Base-by-base conservation (phyloP, 1,139 yeast genomes). In the Pneumocystis oryctolagi region DNA sequence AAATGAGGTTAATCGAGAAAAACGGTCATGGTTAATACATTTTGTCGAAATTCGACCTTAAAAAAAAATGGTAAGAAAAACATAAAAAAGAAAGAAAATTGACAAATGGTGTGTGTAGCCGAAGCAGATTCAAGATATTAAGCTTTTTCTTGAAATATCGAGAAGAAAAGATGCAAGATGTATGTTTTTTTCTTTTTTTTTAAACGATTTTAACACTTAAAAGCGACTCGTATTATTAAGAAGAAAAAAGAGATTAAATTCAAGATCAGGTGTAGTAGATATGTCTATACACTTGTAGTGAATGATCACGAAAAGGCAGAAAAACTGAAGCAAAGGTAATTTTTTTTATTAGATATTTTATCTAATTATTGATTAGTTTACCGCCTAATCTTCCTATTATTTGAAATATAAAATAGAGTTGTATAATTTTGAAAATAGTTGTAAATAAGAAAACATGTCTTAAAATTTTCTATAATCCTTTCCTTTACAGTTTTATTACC, bases 271-370 rank as follows among this genome's bases (percentile, higher is more conserved):
- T 96, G 97, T 79, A 76, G 96, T 71, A 88, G 83, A 79, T 80
- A 87, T 84, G 85, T 89, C 76, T 92, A 92, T 89, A 92, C 98
- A 75, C 84, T 92, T 79, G 87, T 87, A 73, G 92, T 92, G 75
- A 84, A 87, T 82, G 98, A 94, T 79, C 88, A 90, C 76, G 87
- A 89, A 78, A 90, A 89, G 85, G 98, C 97, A 75, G 87, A 88
- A 85, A 94, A 92, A 84, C 84, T 92, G 81, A 87, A 88, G 77
- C 97, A 92, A 84, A 47, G 55, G 55, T 25, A 12, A 25, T 20
- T 47, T 20, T 25, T 47, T 47, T 42, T 20, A 20, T 2, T n/a
- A 47, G 3, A 25, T 9, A 9, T 3, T 9, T 1, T 47, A 25
- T 47, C 31, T 47, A 4, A 47, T 47, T 14, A 47, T 25, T 25